Conservation (phyloP, 768 basidiomycete species). For the Mycena maculata region DNA sequence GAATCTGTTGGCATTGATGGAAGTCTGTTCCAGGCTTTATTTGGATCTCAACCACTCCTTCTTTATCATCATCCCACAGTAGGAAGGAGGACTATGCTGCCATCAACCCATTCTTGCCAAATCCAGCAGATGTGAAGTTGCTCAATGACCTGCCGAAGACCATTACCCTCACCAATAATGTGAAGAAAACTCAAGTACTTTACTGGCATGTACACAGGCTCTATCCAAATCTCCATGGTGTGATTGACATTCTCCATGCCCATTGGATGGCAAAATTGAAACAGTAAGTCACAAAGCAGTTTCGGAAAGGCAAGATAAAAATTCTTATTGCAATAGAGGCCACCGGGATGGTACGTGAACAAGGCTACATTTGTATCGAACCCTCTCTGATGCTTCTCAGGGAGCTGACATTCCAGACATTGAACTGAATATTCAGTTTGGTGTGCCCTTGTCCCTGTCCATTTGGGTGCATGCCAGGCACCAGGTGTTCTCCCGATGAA, state of each 20-base stretch:
- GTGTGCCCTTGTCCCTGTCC: constrained; percentile 44
- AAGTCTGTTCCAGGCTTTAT: constrained; percentile 39
- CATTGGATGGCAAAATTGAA: constrained; percentile 35
- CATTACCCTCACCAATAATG: constrained; percentile 37
- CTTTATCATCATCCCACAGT: constrained; percentile 43
- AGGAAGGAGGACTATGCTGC: constrained; percentile 16
- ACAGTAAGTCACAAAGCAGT: constrained; percentile 36
- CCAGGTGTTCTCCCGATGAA: too few relatives aligned
- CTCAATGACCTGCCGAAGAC: constrained; percentile 20
- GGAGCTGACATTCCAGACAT: constrained; percentile 52
- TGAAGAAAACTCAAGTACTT: constrained; percentile 34
- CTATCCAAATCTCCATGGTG: constrained; percentile 23
- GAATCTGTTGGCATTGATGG: constrained; percentile 39
- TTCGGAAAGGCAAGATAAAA: constrained; percentile 37
- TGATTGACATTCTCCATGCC: constrained; percentile 43
- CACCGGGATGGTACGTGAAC: constrained; percentile 50
- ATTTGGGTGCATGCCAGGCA: too few relatives aligned
- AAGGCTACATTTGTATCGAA: background rate
- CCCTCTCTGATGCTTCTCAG: constrained; percentile 22
- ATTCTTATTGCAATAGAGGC: constrained; percentile 46
- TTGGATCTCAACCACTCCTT: constrained; percentile 40
- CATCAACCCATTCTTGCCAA: constrained; percentile 1
- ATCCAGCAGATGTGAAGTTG: background rate
- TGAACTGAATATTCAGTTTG: constrained; percentile 49
- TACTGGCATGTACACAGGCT: constrained; percentile 28